Percentiles rank a stretch among this genome's conserved stretches.
phyloP scores from a whole-genome alignment of 140 eudicot genomes.

The Senecio squalidus region DNA sequence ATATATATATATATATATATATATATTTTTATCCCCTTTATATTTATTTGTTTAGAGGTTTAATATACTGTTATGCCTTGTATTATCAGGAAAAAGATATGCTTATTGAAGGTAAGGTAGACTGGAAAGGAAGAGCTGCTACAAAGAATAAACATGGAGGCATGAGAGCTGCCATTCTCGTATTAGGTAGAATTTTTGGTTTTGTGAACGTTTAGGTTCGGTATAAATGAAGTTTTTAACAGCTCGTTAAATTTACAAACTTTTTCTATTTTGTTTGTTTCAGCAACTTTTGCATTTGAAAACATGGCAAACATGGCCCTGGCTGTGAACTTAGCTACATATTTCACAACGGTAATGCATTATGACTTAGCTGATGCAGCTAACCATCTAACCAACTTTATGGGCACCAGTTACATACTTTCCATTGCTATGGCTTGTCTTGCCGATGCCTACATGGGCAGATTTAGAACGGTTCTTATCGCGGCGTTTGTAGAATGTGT shows the following conservation, averaged over 20 bases:
- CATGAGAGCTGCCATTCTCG: constrained; percentile 25
- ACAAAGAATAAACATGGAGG: constrained; percentile 61
- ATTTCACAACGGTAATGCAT: constrained; percentile 58
- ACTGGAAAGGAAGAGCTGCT: constrained; percentile 73
- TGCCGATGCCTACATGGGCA: constrained; percentile 60
- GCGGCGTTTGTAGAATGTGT: constrained; percentile 41
- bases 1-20: not conserved
- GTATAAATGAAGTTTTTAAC: too few species aligned
- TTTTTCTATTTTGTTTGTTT: not conserved
- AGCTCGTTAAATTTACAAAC: not conserved
- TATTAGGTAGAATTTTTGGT: constrained; percentile 35
- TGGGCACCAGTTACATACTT: constrained; percentile 56
- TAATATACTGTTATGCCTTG: not conserved
- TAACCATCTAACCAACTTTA: constrained; percentile 49
- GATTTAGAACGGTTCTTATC: constrained; percentile 46
- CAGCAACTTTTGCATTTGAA: constrained; percentile 53
- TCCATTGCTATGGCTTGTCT: constrained; percentile 53
- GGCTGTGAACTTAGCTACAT: constrained; percentile 50
- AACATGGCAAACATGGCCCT: constrained; percentile 57
- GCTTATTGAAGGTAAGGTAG: constrained; percentile 59
- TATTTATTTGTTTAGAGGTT: not conserved
- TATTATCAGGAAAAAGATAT: constrained; percentile 35
- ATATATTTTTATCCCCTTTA: not conserved
- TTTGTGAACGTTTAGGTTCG: not conserved
- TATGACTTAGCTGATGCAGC: constrained; percentile 57